Base-by-base conservation (phyloP, 306 rosid genomes). In the Rosa lucieae region DNA sequence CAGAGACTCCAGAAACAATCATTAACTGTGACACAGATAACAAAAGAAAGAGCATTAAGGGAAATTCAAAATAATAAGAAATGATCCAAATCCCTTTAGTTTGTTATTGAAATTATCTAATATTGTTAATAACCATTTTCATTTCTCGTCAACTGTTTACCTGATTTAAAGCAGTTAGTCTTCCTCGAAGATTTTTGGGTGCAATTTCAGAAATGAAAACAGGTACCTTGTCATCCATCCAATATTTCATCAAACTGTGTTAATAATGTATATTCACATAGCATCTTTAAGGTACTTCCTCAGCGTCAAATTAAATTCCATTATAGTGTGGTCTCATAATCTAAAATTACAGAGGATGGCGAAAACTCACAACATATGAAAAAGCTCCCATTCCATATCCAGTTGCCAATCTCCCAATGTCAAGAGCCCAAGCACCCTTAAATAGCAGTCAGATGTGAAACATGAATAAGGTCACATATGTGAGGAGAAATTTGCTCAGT, bases 341-440 rank as follows among this genome's bases (percentile, higher is more conserved):
- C 20, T 74, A 9, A 55, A 42, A 8, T 56, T 53, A 40, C 21
- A 55, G 58, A 75, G 15, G 44, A 58, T 51, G 56, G 71, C 2
- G 35, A 61, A 5, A 81, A 78, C 82, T 44, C 68, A 94, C 99
- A 90, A 92, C 97, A 42, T 83, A 95, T 53, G 98, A 95, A 81
- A 89, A 95, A 46, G 93, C 87, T 82, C 99, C 99, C 98, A 95
- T 95, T 86, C 97, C 99, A 78, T 89, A 95, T 83, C 99, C 99
- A n/a, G 96, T 95, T 77, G 92, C 91, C 77, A 92, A 82, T 87
- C 98, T 92, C 75, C 94, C 99, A 85, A 90, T 83, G 88, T 91
- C 91, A 91, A 95, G 86, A 84, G 88, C 69, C 76, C 82, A 77
- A 55, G 89, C 82, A 5, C 88, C 92, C 99, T 94, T 65, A 67